Evolutionary conservation across 1,284 basidiomycete genomes (phyloP).

Genomic region (Microbotryomycetes sp.): DNA sequence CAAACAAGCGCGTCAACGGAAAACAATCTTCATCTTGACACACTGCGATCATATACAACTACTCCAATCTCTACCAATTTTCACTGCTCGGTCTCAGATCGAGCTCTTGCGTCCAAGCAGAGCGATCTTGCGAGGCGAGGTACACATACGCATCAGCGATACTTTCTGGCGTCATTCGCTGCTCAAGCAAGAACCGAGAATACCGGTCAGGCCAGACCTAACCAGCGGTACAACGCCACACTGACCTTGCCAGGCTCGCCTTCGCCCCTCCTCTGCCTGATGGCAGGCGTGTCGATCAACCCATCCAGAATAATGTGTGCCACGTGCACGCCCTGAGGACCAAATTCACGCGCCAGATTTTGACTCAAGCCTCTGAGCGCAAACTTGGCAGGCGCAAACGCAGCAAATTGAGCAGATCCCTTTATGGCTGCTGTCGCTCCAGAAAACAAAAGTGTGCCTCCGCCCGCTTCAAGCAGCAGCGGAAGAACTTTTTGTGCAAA

Average conservation of each 20-base stretch:
- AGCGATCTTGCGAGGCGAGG: slow-evolving; percentile 39
- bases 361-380: slow-evolving; percentile 22
- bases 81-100: background rate
- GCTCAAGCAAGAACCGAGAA: background rate
- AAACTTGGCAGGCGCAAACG: slow-evolving; percentile 21
- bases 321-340: slow-evolving; percentile 44
- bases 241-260: slow-evolving; percentile 3
- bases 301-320: slow-evolving; percentile 44
- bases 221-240: too few species aligned
- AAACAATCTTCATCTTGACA: too few species aligned
- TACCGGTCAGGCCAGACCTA: too few species aligned
- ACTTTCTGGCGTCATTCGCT: slow-evolving; percentile 13
- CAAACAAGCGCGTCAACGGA: too few species aligned
- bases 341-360: slow-evolving; percentile 40
- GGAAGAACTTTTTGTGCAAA: slow-evolving; percentile 24
- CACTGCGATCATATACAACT: too few species aligned
- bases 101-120: slow-evolving; percentile 39
- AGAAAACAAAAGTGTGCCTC: slow-evolving; percentile 17
- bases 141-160: slow-evolving; percentile 37
- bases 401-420: slow-evolving; percentile 20
- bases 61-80: too few species aligned
- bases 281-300: slow-evolving; percentile 23
- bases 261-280: slow-evolving; percentile 6
- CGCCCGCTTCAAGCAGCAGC: slow-evolving; percentile 10
- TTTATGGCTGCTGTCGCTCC: slow-evolving; percentile 17